phyloP scores from a whole-genome alignment of 306 rosid genomes.

The Malus orientalis region DNA sequence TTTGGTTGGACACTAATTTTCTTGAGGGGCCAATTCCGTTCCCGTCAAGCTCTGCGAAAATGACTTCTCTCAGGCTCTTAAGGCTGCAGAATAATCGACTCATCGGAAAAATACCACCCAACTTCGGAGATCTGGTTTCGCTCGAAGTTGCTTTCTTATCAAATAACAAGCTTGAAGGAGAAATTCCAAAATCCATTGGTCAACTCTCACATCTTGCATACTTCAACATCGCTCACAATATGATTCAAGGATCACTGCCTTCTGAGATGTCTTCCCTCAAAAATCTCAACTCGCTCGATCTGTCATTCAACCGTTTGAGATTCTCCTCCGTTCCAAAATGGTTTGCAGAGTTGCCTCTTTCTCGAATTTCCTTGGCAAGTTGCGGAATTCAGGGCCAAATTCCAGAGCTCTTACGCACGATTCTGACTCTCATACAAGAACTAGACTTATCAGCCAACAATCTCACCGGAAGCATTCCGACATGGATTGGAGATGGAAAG shows the following conservation, averaged over 20 bases:
- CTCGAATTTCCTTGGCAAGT: constrained; percentile 44
- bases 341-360: constrained; percentile 34
- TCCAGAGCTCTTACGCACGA: constrained; percentile 27
- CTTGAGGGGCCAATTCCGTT: constrained; percentile 53
- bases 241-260: constrained; percentile 53
- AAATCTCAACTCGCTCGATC: constrained; percentile 44
- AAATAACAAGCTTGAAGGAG: constrained; percentile 45
- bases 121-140: constrained; percentile 35
- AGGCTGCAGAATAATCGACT: constrained; percentile 45
- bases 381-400: constrained; percentile 49
- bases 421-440: constrained; percentile 39
- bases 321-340: constrained; percentile 44
- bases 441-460: constrained; percentile 37
- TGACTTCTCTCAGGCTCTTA: constrained; percentile 38
- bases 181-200: constrained; percentile 38
- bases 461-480: constrained; percentile 47
- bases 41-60: constrained; percentile 39
- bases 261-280: constrained; percentile 48
- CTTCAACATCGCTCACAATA: constrained; percentile 34
- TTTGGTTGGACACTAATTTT: constrained; percentile 39
- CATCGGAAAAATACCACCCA: constrained; percentile 36
- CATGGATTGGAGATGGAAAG: constrained; percentile 57
- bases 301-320: constrained; percentile 50
- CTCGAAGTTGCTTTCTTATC: constrained; percentile 45
- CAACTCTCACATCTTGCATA: constrained; percentile 41